Percentiles rank a stretch among this genome's conserved stretches.
phyloP scores from a whole-genome alignment of 1,284 basidiomycete species.

The Caloboletus firmus region DNA sequence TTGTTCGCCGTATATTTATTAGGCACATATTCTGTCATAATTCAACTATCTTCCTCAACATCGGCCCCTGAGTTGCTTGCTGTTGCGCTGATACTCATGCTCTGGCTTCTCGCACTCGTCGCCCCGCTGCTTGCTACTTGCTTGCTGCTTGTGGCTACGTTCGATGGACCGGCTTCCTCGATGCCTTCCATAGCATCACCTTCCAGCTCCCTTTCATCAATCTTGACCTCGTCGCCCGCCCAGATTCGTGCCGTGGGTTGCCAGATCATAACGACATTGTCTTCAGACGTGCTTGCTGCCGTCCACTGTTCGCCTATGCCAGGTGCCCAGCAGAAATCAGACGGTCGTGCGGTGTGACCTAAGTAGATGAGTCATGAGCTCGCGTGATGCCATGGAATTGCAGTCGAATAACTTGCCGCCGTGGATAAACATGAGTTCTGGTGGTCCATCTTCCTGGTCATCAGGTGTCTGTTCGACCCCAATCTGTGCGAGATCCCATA shows the following conservation, averaged over 20 bases:
- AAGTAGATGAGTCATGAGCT: constrained; percentile 3
- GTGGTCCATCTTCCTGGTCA: constrained; percentile 96
- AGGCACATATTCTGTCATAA: constrained; percentile 22
- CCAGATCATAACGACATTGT: constrained; percentile 88
- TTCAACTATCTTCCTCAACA: constrained; percentile 38
- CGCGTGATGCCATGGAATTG: not conserved
- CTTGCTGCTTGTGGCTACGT: constrained; percentile 20
- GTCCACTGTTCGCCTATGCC: constrained; percentile 77
- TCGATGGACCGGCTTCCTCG: constrained; percentile 41
- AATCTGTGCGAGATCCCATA: constrained; percentile 95
- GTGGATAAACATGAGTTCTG: constrained; percentile 91
- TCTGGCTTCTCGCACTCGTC: constrained; percentile 46
- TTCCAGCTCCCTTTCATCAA: constrained; percentile 78
- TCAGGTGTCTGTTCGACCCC: constrained; percentile 97
- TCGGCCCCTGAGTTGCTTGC: constrained; percentile 47
- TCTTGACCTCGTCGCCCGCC: constrained; percentile 78
- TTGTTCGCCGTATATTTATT: constrained; percentile 16
- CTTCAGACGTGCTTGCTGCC: constrained; percentile 75
- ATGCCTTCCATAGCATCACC: constrained; percentile 73
- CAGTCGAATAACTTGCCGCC: constrained; percentile 55
- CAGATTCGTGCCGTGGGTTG: constrained; percentile 85
- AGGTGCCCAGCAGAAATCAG: constrained; percentile 85
- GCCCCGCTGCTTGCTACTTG: constrained; percentile 27
- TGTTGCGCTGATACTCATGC: constrained; percentile 49
- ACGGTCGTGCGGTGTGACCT: constrained; percentile 81